phyloP scores from a whole-genome alignment of 129 eudicot genomes.

The Oenanthe sinensis region DNA sequence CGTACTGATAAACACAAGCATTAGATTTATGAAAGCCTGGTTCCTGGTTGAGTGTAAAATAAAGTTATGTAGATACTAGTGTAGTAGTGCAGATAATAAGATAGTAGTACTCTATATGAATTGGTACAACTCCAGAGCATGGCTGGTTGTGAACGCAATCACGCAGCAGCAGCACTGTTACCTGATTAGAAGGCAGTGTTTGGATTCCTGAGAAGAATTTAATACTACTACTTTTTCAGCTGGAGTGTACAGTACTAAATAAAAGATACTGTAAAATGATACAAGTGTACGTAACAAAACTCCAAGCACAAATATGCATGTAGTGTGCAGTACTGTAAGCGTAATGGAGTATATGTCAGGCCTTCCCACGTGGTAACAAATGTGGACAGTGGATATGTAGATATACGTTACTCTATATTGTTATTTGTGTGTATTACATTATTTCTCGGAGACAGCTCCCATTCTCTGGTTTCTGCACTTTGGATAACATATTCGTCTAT shows the following conservation, averaged over 20 bases:
- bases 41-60: neutral
- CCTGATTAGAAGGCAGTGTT: neutral
- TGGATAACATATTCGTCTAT: neutral
- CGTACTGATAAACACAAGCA: neutral
- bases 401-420: neutral
- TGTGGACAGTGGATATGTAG: neutral
- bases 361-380: conserved; percentile 5
- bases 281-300: conserved; percentile 1
- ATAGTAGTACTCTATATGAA: neutral
- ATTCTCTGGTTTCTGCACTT: conserved; percentile 1
- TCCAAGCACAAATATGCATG: conserved; percentile 3
- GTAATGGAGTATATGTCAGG: conserved; percentile 1
- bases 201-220: neutral
- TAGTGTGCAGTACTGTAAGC: neutral
- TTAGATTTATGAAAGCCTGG: neutral
- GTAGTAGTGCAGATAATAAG: no score
- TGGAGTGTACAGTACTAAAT: neutral
- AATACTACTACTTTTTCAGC: neutral
- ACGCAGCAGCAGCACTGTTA: neutral
- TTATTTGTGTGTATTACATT: no score
- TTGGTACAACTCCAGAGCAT: neutral
- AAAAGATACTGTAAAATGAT: neutral
- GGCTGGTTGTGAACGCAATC: neutral
- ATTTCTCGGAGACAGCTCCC: conserved; percentile 6
- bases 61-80: no score